Percentiles rank a stretch among this genome's conserved stretches.
These are phyloP conservation scores for Fonsecaea monophora DNA, from an alignment of 2,329 filamentous ascomycete genomes.

Conservation along the genomic window DNA sequence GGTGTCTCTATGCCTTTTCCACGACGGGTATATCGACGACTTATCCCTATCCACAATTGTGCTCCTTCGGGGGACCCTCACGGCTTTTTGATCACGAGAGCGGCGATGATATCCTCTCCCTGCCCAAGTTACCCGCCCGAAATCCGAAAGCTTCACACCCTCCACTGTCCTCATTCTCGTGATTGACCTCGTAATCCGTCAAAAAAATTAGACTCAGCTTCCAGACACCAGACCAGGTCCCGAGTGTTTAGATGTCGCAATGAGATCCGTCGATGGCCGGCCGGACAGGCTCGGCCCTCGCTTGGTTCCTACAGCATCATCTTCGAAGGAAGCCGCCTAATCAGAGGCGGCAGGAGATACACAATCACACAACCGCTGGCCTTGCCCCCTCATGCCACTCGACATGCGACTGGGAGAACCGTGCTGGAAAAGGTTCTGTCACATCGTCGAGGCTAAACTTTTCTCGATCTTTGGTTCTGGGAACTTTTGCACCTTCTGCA, in stretches of 20 bases:
- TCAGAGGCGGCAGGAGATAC: background rate
- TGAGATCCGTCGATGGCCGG: conserved; percentile 20
- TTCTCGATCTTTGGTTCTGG: background rate
- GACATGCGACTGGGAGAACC: conserved; percentile 15
- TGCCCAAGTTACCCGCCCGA: conserved; percentile 7
- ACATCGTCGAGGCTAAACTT: conserved; percentile 6
- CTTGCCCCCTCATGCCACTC: conserved; percentile 20
- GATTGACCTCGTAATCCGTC: conserved; percentile 17
- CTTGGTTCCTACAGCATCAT: conserved; percentile 19
- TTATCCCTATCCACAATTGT: conserved; percentile 7
- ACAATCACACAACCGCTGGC: conserved; percentile 6
- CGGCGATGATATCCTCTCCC: conserved; percentile 4
- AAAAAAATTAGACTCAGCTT: conserved; percentile 24
- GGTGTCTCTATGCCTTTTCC: background rate
- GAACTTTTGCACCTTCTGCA: background rate
- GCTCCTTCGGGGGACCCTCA: conserved; percentile 1
- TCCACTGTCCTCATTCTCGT: conserved; percentile 13
- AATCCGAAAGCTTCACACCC: conserved; percentile 22
- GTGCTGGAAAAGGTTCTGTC: conserved; percentile 7
- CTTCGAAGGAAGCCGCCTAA: background rate
- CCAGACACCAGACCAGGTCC: background rate
- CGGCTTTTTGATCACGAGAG: conserved; percentile 15
- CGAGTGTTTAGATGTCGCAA: background rate
- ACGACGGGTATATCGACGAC: conserved; percentile 6
- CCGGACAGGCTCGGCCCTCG: conserved; percentile 31